Evolutionary conservation across 345 rosid genomes (phyloP), one percentile per base, ranked within the genome.

Genomic region (Populus deltoides): DNA sequence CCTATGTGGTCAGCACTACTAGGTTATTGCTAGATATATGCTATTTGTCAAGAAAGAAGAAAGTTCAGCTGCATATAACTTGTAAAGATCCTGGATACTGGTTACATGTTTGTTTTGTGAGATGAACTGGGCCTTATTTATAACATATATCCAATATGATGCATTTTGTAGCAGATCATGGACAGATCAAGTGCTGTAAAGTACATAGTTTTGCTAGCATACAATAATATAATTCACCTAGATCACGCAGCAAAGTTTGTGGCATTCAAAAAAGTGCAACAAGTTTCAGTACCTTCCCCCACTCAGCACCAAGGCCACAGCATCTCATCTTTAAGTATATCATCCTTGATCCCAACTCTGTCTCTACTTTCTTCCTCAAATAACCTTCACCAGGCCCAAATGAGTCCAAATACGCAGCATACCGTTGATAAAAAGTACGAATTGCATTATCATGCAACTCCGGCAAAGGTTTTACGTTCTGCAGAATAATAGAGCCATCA

Each of bases 271-370:
- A 49, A 4, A 31, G 2, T 29, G 10, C 66, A 66, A 68, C 74
- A n/a, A n/a, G 74, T 41, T 41, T 72, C 13, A 63, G 38, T 88
- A 95, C 98, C 97, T 96, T 93, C 76, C 97, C 96, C 99, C 99
- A 96, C 77, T 91, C 92, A 17, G 97, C 80, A 77, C 86, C 92
- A 75, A 93, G 97, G 72, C 94, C 93, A 17, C 92, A 82, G 83
- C 97, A 92, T 86, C 99, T 92, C 98, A 96, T 96, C 94, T 96
- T 96, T 81, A 96, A 81, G 91, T 87, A 90, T 74, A 96, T 96
- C 98, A 96, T 92, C 88, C 89, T 93, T 51, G 98, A 87, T 29
- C 98, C 99, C 87, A 96, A 85, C 82, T 96, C 97, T 38, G 80
- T 89, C 92, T 92, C 99, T 45, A 93, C 97, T 84, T 96, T 96